Conservation (phyloP, 139 green algal species). For the Coelastrella sp. region DNA sequence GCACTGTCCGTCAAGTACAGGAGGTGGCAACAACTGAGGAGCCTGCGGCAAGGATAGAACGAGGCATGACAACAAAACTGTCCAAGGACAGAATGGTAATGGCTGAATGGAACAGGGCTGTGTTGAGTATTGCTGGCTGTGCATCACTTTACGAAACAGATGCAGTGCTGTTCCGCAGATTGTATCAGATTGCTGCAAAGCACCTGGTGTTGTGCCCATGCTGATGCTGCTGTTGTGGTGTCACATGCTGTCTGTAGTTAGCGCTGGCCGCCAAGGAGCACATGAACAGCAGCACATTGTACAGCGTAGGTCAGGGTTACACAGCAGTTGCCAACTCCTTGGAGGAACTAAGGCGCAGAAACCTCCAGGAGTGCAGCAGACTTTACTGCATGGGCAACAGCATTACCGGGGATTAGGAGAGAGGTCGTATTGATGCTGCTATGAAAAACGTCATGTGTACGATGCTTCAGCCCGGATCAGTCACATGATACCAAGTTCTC, state of each 20-base stretch:
- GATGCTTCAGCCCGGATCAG: too few relatives aligned
- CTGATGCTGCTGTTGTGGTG: neutral
- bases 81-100: slow-evolving; percentile 20
- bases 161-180: neutral
- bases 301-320: neutral
- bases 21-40: slow-evolving; percentile 26
- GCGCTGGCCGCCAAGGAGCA: neutral
- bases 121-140: neutral
- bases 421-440: too few relatives aligned
- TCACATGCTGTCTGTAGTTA: neutral
- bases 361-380: too few relatives aligned
- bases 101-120: neutral
- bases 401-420: too few relatives aligned
- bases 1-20: slow-evolving; percentile 5
- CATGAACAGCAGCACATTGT: neutral
- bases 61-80: slow-evolving; percentile 37
- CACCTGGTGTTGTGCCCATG: neutral
- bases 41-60: neutral
- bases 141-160: neutral
- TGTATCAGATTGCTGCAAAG: too few relatives aligned
- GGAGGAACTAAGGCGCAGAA: too few relatives aligned
- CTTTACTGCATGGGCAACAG: too few relatives aligned
- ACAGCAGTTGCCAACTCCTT: neutral
- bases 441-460: too few relatives aligned
- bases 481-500: too few relatives aligned